phyloP scores from a whole-genome alignment of 441 rosid species.

The Gossypium gossypioides region DNA sequence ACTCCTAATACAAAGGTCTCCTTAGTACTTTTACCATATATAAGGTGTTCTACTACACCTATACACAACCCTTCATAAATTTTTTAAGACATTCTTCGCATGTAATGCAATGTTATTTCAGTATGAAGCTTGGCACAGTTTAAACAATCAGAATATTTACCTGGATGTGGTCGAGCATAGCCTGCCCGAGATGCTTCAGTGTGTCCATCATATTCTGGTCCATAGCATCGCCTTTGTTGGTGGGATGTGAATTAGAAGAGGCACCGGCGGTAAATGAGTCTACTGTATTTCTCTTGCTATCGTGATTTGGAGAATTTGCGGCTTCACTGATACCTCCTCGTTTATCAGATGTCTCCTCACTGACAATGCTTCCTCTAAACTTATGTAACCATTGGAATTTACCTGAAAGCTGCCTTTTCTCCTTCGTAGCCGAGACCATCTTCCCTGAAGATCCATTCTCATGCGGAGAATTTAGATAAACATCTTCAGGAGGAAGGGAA shows the following conservation, averaged over 20 bases:
- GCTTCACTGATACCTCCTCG: slow-evolving; percentile 23
- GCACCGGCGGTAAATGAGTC: slow-evolving; percentile 31
- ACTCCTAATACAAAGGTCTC: too few relatives aligned
- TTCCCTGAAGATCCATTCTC: slow-evolving; percentile 25
- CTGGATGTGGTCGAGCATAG: slow-evolving; percentile 95
- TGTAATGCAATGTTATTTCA: background rate
- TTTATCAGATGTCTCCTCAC: slow-evolving; percentile 43
- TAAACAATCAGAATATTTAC: slow-evolving; percentile 24
- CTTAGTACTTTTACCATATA: too few relatives aligned
- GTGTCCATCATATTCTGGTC: slow-evolving; percentile 66
- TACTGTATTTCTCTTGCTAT: slow-evolving; percentile 20
- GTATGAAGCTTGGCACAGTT: background rate
- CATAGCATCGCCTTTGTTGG: slow-evolving; percentile 37
- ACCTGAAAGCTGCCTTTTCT: slow-evolving; percentile 46
- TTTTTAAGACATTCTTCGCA: background rate
- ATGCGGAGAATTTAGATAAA: slow-evolving; percentile 25
- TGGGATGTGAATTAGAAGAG: slow-evolving; percentile 20
- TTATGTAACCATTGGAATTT: slow-evolving; percentile 92
- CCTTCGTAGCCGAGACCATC: slow-evolving; percentile 27
- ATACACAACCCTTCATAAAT: background rate
- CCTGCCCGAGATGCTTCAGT: slow-evolving; percentile 62
- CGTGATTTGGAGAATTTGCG: slow-evolving; percentile 27
- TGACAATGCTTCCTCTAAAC: slow-evolving; percentile 47
- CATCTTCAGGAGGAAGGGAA: slow-evolving; percentile 35
- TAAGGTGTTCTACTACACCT: background rate